Evolutionary conservation across 495 filamentous ascomycete species (phyloP), one percentile per base, ranked within the genome.

Genomic region (Neurospora sp.): DNA sequence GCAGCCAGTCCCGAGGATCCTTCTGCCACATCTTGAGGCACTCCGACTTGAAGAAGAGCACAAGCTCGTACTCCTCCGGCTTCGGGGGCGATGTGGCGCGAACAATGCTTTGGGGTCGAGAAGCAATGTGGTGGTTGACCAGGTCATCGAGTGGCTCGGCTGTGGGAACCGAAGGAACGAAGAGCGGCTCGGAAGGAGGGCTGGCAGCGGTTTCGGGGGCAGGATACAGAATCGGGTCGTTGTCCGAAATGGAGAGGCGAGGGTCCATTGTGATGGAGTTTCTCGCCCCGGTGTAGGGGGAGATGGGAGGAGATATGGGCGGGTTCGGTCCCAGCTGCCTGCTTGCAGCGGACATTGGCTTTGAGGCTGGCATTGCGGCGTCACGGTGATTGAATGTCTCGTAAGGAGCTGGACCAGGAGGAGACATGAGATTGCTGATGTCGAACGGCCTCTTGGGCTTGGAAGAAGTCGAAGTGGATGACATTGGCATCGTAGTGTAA

Each of bases 291-390:
- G 83, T 84, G 70, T 87, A 88, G 14, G 91, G 91, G 35, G 91
- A 93, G 46, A 92, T 87, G 9, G 92, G 92, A 76, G 92, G 92
- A 48, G 92, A 93, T 40, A 91, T 87, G 38, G 90, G 83, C 14
- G 87, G 83, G 39, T 88, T 80, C 82, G 83, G 76, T 82, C 84
- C 76, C 77, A 79, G 75, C 73, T 75, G 76, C 78, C 82, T 42
- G 78, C 75, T 73, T 74, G 70, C 46, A 78, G 73, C 40, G 73
- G 80, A 72, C 74, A 79, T 76, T 72, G 84, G 74, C 75, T 77
- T 59, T 20, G 77, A 72, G 76, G 77, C 77, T 73, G 83, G 74
- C 75, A 78, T 20, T 27, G 72, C 66, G 68, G 79, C 78, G 27
- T 79, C 73, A 69, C 68, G 44, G 27, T 77, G 76, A 22, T 83